A percentile compares a stretch with the other conserved stretches of the same genome.
phyloP scores from a whole-genome alignment of 2,329 filamentous ascomycete species.

The Chrysoporthe puriensis region DNA sequence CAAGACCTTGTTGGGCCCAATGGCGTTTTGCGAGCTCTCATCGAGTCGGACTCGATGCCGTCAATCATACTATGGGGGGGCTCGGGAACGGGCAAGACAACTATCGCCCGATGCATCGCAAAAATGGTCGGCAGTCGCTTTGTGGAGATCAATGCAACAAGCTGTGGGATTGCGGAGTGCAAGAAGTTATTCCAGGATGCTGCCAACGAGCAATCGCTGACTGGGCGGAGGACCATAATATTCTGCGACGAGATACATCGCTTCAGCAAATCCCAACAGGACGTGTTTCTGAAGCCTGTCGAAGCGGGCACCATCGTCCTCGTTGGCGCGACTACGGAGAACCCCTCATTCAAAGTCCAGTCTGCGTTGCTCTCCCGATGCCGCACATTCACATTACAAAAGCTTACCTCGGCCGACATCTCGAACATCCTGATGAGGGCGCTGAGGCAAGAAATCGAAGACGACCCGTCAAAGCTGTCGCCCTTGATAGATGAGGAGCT shows the following conservation, averaged over 20 bases:
- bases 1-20: slow-evolving; percentile 86
- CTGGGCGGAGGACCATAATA: slow-evolving; percentile 89
- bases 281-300: slow-evolving; percentile 90
- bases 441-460: slow-evolving; percentile 61
- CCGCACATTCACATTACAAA: slow-evolving; percentile 83
- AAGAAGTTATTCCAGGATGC: slow-evolving; percentile 92
- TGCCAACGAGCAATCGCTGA: slow-evolving; percentile 75
- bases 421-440: slow-evolving; percentile 77
- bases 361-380: slow-evolving; percentile 86
- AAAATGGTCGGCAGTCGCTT: slow-evolving; percentile 82
- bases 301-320: slow-evolving; percentile 89
- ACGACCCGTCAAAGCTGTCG: slow-evolving; percentile 38
- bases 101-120: slow-evolving; percentile 90
- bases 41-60: slow-evolving; percentile 83
- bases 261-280: slow-evolving; percentile 90
- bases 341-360: slow-evolving; percentile 92
- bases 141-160: slow-evolving; percentile 94
- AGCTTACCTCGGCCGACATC: slow-evolving; percentile 74
- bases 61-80: slow-evolving; percentile 95
- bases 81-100: slow-evolving; percentile 83
- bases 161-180: slow-evolving; percentile 83
- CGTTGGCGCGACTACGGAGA: slow-evolving; percentile 95
- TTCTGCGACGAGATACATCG: slow-evolving; percentile 98
- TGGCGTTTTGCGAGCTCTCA: slow-evolving; percentile 84
- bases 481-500: slow-evolving; percentile 77